phyloP scores from a whole-genome alignment of 2,329 filamentous ascomycete genomes.

The Endoconidiophora laricicola region DNA sequence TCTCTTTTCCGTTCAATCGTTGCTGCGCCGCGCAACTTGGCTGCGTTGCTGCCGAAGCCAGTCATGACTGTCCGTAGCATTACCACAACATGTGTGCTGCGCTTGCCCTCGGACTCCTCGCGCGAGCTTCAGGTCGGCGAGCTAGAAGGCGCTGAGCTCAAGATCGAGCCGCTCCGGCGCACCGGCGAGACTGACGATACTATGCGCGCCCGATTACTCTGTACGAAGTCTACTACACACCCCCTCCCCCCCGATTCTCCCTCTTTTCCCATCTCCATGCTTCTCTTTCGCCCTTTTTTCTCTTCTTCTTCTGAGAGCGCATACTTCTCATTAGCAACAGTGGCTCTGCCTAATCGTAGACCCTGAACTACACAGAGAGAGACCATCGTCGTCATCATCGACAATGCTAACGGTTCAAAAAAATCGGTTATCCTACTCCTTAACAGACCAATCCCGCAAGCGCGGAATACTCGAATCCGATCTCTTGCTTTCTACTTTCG shows the following conservation, averaged over 20 bases:
- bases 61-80: slow-evolving; percentile 14
- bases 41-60: too few relatives aligned
- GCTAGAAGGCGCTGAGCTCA: slow-evolving; percentile 72
- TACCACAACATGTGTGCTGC: slow-evolving; percentile 15
- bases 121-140: slow-evolving; percentile 66
- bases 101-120: slow-evolving; percentile 15
- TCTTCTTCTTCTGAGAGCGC: too few relatives aligned
- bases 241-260: slow-evolving; percentile 11
- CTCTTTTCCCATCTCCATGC: neutral
- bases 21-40: too few relatives aligned
- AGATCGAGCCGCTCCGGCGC: slow-evolving; percentile 74
- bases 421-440: slow-evolving; percentile 1
- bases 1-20: neutral
- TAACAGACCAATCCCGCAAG: slow-evolving; percentile 83
- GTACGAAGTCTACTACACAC: slow-evolving; percentile 26
- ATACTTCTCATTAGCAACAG: neutral
- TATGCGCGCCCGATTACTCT: slow-evolving; percentile 69
- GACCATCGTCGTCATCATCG: neutral
- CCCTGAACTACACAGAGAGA: too few relatives aligned
- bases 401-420: neutral
- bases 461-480: slow-evolving; percentile 91
- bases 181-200: slow-evolving; percentile 70
- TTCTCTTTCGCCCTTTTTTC: neutral
- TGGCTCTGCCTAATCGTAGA: neutral
- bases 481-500: slow-evolving; percentile 90